Evolutionary conservation across 805 yeast species (phyloP).

Genomic region (Saccharomycopsis lassenensis): DNA sequence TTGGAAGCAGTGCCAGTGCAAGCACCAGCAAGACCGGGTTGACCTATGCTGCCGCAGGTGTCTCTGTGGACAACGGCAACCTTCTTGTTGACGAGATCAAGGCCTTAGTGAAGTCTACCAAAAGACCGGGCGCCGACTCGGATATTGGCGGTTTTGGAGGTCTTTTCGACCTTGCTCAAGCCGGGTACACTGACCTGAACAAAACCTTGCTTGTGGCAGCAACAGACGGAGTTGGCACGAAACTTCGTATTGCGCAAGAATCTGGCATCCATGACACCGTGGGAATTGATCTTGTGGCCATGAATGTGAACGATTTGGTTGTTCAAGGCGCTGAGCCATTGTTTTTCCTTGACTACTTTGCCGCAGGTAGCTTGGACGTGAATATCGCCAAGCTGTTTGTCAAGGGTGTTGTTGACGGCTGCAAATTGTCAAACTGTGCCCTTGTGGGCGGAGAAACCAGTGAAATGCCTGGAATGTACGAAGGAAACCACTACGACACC

Average conservation of each 20-base stretch:
- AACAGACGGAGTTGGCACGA: slow-evolving; percentile 99
- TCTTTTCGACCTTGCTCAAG: slow-evolving; percentile 76
- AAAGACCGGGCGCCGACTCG: slow-evolving; percentile 93
- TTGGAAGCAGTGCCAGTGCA: slow-evolving; percentile 38
- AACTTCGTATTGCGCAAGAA: slow-evolving; percentile 86
- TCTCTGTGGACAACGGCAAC: slow-evolving; percentile 94
- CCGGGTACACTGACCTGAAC: slow-evolving; percentile 68
- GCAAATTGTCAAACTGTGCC: slow-evolving; percentile 92
- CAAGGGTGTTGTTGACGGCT: slow-evolving; percentile 92
- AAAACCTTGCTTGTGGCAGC: slow-evolving; percentile 89
- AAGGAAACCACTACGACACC: slow-evolving; percentile 91
- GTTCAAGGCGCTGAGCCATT: slow-evolving; percentile 99
- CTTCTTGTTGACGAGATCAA: slow-evolving; percentile 82
- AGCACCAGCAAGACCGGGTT: slow-evolving; percentile 35
- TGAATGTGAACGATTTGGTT: slow-evolving; percentile 95
- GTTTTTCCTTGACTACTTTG: slow-evolving; percentile 90
- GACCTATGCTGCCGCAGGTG: slow-evolving; percentile 95
- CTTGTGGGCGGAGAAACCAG: slow-evolving; percentile 98
- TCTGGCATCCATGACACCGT: slow-evolving; percentile 90
- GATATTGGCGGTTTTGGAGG: slow-evolving; percentile 99
- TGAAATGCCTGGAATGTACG: slow-evolving; percentile 99
- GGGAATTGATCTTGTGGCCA: slow-evolving; percentile 96
- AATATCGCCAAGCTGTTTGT: slow-evolving; percentile 80
- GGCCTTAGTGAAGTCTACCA: slow-evolving; percentile 80
- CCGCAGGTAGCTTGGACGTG: slow-evolving; percentile 85